Base-by-base conservation (phyloP, 2,329 filamentous ascomycete genomes). In the Lachnellula cervina region DNA sequence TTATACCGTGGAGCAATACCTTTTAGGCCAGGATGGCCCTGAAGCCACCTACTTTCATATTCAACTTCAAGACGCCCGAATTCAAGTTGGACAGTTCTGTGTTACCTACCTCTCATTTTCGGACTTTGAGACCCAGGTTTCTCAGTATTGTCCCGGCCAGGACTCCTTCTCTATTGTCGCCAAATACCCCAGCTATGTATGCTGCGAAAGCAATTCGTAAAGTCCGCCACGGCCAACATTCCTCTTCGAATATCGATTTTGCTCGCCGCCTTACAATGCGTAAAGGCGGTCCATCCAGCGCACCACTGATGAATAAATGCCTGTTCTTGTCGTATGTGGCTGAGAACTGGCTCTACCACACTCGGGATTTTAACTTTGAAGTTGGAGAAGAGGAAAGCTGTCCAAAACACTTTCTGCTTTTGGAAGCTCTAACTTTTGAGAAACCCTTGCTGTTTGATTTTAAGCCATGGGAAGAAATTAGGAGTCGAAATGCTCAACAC, bases 91-190 rank as follows among this genome's bases (percentile, higher is more conserved):
- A 8, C n/a, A 48, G 32, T 17, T 35, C 17, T 48, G 46, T 48
- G 46, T 48, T 17, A 17, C 46, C 16, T 48, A 48, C 46, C 46
- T 48, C 46, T 48, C 46, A 34, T 48, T 48, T 17, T 48, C 46
- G 23, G 46, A 48, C 32, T 48, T 48, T 35, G 46, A 32, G 28
- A 25, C 32, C n/a, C 46, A 48, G 32, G 11, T 48, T 14, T 3
- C 14, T 16, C 37, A 8, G n/a, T 40, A 40, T 40, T 2, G 28
- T 32, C 7, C 37, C 14, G 2, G 37, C 7, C n/a, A n/a, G n/a
- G 14, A 40, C 37, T 40, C 37, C n/a, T 16, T 5, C 37, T 4
- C 37, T 40, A 17, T 40, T 40, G 14, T 11, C 37, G 37, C 14
- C 14, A 40, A 40, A 40, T 40, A 16, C 14, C 14, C 37, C 14